Conservation (phyloP, 345 rosid genomes). For the Aquilaria sinensis region DNA sequence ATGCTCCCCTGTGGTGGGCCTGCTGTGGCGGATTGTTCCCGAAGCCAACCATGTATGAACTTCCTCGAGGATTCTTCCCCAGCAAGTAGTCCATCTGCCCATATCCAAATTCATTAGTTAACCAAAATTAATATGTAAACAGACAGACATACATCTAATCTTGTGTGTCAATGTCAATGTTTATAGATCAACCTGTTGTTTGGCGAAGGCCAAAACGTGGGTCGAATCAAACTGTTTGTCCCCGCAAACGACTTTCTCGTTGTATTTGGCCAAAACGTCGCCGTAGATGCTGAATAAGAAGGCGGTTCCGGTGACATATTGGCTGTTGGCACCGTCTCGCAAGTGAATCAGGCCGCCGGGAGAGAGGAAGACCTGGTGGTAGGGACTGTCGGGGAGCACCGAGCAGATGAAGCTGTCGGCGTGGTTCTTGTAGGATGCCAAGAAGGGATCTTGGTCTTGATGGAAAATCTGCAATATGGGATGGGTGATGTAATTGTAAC, state of each 20-base stretch:
- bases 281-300: conserved; percentile 46
- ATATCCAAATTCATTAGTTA: not conserved
- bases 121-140: not conserved
- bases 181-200: conserved; percentile 41
- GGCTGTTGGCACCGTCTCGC: conserved; percentile 89
- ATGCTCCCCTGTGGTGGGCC: conserved; percentile 87
- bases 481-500: too few relatives aligned
- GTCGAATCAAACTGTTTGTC: conserved; percentile 36
- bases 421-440: conserved; percentile 42
- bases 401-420: conserved; percentile 82
- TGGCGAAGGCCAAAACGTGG: conserved; percentile 52
- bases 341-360: conserved; percentile 84
- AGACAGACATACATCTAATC: not conserved
- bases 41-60: conserved; percentile 91
- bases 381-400: conserved; percentile 63
- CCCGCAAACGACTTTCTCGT: conserved; percentile 52
- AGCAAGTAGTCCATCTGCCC: conserved; percentile 76
- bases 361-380: conserved; percentile 45
- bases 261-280: conserved; percentile 34
- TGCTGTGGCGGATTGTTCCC: conserved; percentile 73
- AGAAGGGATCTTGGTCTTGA: conserved; percentile 28
- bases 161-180: too few relatives aligned
- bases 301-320: conserved; percentile 67
- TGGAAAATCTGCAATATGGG: conserved; percentile 46
- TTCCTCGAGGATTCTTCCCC: conserved; percentile 65